These are phyloP conservation scores for Phytopythium mirpurense DNA, from an alignment of 352 stramenopile genomes.

Conservation along the genomic window DNA sequence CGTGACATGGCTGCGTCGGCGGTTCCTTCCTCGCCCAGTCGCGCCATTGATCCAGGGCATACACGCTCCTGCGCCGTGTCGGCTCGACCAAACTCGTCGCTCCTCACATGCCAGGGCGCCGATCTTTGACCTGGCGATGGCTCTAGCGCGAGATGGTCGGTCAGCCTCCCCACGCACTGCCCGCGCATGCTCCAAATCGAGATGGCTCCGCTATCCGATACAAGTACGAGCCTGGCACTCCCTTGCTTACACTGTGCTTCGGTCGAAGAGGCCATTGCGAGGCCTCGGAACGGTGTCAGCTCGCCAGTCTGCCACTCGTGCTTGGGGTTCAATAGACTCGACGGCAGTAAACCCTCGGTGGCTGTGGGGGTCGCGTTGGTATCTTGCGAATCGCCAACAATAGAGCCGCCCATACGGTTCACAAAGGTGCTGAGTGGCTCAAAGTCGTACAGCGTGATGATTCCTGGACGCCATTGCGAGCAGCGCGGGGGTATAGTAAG, in stretches of 20 bases:
- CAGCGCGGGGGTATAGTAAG: not conserved
- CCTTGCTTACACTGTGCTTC: not conserved
- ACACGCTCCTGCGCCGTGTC: not conserved
- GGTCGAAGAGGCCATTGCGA: constrained; percentile 8
- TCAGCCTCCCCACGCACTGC: constrained; percentile 21
- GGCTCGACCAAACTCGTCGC: not conserved
- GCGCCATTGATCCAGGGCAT: not conserved
- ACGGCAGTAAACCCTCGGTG: not conserved
- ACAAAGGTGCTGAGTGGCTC: constrained; percentile 7
- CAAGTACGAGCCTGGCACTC: constrained; percentile 16
- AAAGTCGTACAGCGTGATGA: constrained; percentile 29
- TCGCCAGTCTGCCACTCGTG: constrained; percentile 23
- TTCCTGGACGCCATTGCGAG: constrained; percentile 12
- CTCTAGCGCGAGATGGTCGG: constrained; percentile 4
- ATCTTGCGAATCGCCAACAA: not conserved
- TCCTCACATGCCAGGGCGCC: not conserved
- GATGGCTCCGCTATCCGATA: constrained; percentile 22
- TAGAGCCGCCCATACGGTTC: not conserved
- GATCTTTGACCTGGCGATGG: not conserved
- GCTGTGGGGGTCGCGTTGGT: not conserved
- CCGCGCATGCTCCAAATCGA: constrained; percentile 33
- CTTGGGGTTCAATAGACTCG: constrained; percentile 12
- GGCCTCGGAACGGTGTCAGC: constrained; percentile 14
- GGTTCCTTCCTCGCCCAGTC: not conserved
- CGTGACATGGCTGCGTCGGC: not conserved